These are phyloP conservation scores for Porpolomopsis calyptriformis DNA, from an alignment of 768 basidiomycete species.

Conservation along the genomic window DNA sequence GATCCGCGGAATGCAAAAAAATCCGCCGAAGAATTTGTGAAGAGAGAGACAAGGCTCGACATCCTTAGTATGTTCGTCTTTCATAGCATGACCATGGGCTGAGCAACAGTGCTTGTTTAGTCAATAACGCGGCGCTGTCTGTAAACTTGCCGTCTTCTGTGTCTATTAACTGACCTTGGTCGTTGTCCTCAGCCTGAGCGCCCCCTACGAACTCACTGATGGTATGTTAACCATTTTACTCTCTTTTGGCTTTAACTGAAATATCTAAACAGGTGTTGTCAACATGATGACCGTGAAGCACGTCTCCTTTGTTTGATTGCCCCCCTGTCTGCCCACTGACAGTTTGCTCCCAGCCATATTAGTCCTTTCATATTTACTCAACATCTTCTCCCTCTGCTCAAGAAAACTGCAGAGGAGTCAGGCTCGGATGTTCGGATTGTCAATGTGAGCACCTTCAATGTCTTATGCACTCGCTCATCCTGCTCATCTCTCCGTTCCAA, in stretches of 20 bases:
- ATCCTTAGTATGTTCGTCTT: constrained; percentile 34
- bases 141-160: constrained; percentile 21
- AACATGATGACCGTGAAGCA: constrained; percentile 36
- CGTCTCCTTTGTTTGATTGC: constrained; percentile 5
- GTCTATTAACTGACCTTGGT: not conserved
- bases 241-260: constrained; percentile 1
- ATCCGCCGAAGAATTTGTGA: constrained; percentile 39
- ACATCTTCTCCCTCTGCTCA: constrained; percentile 42
- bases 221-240: constrained; percentile 9
- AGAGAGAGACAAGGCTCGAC: constrained; percentile 42
- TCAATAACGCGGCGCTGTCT: constrained; percentile 48
- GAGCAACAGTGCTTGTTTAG: constrained; percentile 26
- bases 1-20: constrained; percentile 38
- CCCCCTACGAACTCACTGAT: constrained; percentile 5
- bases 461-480: constrained; percentile 1
- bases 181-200: constrained; percentile 7
- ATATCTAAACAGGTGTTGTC: constrained; percentile 24
- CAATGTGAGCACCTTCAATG: too few species aligned
- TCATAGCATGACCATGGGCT: too few species aligned
- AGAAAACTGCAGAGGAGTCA: constrained; percentile 34
- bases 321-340: not conserved
- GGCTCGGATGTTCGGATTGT: constrained; percentile 52
- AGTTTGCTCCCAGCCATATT: constrained; percentile 30
- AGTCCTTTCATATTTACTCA: constrained; percentile 46
- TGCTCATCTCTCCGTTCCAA: too few species aligned